These are phyloP conservation scores for Lithocarpus polystachyus DNA, from an alignment of 306 rosid genomes.

Conservation along the genomic window DNA sequence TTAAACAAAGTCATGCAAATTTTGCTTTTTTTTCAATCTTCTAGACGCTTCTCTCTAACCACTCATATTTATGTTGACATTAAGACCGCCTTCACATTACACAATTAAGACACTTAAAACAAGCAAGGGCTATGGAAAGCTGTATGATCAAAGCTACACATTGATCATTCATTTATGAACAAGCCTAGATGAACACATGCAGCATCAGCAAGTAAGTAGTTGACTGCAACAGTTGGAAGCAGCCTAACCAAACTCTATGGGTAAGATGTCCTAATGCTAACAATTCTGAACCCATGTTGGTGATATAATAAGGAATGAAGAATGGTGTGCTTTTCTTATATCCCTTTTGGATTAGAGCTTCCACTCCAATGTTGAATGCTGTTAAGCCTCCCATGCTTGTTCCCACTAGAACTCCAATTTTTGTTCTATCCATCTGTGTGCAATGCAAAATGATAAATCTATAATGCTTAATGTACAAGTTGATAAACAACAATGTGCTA, in stretches of 20 bases:
- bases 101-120: too few relatives aligned
- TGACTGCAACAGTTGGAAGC: too few relatives aligned
- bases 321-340: constrained; percentile 48
- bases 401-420: constrained; percentile 61
- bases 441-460: neutral
- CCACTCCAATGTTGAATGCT: constrained; percentile 44
- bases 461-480: neutral
- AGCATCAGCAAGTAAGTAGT: too few relatives aligned
- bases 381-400: constrained; percentile 64
- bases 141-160: too few relatives aligned
- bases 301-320: constrained; percentile 50
- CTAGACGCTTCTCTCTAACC: neutral
- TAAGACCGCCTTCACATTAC: neutral
- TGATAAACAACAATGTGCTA: neutral
- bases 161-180: too few relatives aligned
- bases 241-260: too few relatives aligned
- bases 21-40: neutral
- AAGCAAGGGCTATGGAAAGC: too few relatives aligned
- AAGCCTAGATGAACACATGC: too few relatives aligned
- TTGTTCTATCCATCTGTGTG: constrained; percentile 54
- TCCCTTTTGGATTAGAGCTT: constrained; percentile 44
- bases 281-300: constrained; percentile 68
- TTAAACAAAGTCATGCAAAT: neutral
- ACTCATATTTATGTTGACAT: neutral
- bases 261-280: constrained; percentile 26